Base-by-base conservation (phyloP, 495 filamentous ascomycete genomes). In the Hypoxylon fragiforme region DNA sequence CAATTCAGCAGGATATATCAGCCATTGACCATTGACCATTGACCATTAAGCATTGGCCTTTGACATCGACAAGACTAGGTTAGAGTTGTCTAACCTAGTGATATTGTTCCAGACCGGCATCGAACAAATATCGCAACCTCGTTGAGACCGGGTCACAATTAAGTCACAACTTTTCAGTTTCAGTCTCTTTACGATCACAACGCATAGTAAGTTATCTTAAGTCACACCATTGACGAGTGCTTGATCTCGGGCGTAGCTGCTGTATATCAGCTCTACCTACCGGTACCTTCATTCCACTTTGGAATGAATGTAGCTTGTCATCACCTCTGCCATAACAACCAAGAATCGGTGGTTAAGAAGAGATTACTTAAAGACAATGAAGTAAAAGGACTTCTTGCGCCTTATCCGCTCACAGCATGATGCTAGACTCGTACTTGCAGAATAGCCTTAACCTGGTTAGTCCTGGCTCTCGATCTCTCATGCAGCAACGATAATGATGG, bases 101-200 rank as follows among this genome's bases (percentile, higher is more conserved):
- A 22, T 14, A 39, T 18, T n/a, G 38, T 37, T 28, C 21, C 15
- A 45, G 41, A 47, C 30, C 22, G 39, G 30, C 51, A 52, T 46
- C 52, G 47, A 48, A 44, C 43, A 31, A 37, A 24, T 35, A 19
- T 42, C 35, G 26, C 20, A 47, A 52, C 41, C 22, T 44, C 47
- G 6, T 48, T 30, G 22, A 52, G 16, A 34, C 44, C 51, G 47
- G 58, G 48, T 62, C 43, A 62, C 58, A 44, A 53, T 56, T 56
- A 39, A 37, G 45, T 43, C 58, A 52, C 47, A 46, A 32, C 11
- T 3, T 35, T 37, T 41, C 44, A 24, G 31, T 13, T 9, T 3
- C 46, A n/a, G 38, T 26, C 16, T 40, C 24, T 40, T 1, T 21
- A 26, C 32, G 41, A 35, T 30, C 44, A 38, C 38, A 22, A 42